A percentile compares a stretch with the other conserved stretches of the same genome.
Conservation (phyloP, 2,329 filamentous ascomycete species). For the Aspergillus quadrilineatus region DNA sequence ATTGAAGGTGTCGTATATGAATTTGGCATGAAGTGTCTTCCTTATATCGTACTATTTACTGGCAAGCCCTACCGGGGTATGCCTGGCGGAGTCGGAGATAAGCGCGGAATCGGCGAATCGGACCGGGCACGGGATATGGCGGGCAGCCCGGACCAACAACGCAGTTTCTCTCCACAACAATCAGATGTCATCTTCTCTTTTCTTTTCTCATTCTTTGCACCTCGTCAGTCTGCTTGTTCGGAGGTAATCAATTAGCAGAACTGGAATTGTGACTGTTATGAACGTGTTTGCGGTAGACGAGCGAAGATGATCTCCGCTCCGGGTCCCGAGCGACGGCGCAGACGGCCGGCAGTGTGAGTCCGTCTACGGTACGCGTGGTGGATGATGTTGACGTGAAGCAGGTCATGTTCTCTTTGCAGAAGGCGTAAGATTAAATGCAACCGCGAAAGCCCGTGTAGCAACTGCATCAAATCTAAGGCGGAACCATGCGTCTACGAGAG, state of each 20-base stretch:
- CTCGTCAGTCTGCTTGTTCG: too few relatives aligned
- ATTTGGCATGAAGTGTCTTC: neutral
- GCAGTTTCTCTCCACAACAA: slow-evolving; percentile 19
- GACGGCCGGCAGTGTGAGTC: slow-evolving; percentile 46
- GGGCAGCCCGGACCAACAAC: slow-evolving; percentile 20
- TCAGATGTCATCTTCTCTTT: neutral
- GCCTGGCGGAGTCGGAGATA: neutral
- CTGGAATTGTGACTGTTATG: neutral
- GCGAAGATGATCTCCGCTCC: slow-evolving; percentile 17
- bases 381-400: slow-evolving; percentile 22
- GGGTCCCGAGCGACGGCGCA: slow-evolving; percentile 37
- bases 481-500: slow-evolving; percentile 25
- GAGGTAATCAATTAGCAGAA: too few relatives aligned
- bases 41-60: neutral
- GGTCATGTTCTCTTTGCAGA: slow-evolving; percentile 59
- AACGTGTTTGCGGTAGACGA: neutral
- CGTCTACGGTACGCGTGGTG: neutral
- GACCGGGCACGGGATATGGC: slow-evolving; percentile 25
- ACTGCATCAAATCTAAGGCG: slow-evolving; percentile 51
- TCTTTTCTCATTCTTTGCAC: neutral
- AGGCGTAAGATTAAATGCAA: slow-evolving; percentile 63
- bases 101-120: neutral
- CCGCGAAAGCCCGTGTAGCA: slow-evolving; percentile 58
- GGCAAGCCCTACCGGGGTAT: neutral
- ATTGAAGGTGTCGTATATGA: too few relatives aligned